Evolutionary conservation across 371 early-diverging fungal genomes (phyloP), one percentile per base, ranked within the genome.

Genomic region (Mortierella sp.): DNA sequence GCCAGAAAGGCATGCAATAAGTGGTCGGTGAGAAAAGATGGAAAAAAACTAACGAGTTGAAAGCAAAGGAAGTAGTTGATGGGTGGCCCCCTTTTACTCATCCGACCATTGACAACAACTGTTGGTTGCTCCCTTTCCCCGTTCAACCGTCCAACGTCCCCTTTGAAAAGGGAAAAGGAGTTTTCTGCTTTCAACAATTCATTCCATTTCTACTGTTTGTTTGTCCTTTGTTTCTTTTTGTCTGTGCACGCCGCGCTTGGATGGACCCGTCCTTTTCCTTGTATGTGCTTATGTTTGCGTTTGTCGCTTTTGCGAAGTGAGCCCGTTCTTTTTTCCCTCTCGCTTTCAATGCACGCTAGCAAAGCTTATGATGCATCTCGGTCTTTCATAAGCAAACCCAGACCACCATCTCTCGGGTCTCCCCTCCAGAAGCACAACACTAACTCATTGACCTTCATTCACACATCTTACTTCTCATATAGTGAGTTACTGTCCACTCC

Each of bases 401-500:
- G 3, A 21, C 37, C 64, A 64, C 37, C 61, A 59, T 59, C 34
- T 55, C 5, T 28, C 57, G 11, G 14, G 16, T 34, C 31, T 34
- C 34, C 28, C 61, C 10, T 37, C 5, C 19, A 0, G 2, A 6
- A 64, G 34, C 6, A 10, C 34, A 21, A 34, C 21, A 9, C 64
- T 64, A 34, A 64, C 64, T 37, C 59, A 59, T 31, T 16, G 13
- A 28, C 14, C 5, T 26, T 26, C 19, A 64, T 19, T 64, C 21
- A 19, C 8, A 8, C 24, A 37, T 37, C 21, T 37, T 37, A 34
- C 11, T 14, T 61, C 9, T 2, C 10, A 34, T 69, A 85, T 69
- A 85, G 86, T 44, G 86, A 85, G n/a, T 61, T 81, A 43, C 61
- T 85, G 19, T 10, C 28, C 13, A 76, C 81, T 10, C 91, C 94